Percentiles rank a stretch among this genome's conserved stretches.
Evolutionary conservation across 257 asterid genomes (phyloP).

Genomic region (Nicotiana benthamiana): DNA sequence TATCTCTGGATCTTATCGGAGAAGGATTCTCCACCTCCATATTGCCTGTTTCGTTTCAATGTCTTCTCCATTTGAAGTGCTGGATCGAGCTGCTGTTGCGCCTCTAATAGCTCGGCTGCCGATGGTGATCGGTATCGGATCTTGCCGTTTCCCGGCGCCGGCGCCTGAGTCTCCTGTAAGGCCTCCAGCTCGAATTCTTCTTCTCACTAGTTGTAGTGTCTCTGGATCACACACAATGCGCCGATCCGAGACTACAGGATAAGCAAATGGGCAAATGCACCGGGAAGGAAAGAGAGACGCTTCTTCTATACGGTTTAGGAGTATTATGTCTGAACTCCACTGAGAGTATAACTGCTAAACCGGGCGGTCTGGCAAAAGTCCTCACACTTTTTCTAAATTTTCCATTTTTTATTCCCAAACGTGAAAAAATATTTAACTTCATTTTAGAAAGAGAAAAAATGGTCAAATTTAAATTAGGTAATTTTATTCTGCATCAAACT

Average conservation of each 20-base stretch:
- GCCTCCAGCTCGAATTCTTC: constrained; percentile 40
- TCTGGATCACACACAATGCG: not conserved
- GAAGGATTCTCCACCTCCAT: constrained; percentile 25
- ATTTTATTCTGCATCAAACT: too few relatives aligned
- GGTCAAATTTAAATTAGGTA: too few relatives aligned
- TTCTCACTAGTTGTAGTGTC: not conserved
- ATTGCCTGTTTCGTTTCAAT: constrained; percentile 40
- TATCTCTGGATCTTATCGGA: constrained; percentile 64
- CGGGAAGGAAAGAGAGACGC: not conserved
- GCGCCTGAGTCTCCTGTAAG: constrained; percentile 47
- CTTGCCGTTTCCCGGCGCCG: constrained; percentile 77
- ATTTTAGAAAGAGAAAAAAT: too few relatives aligned
- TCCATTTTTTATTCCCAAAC: too few relatives aligned
- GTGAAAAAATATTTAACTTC: too few relatives aligned
- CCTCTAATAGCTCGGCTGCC: constrained; percentile 74
- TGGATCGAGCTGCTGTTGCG: constrained; percentile 20
- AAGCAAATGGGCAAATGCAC: not conserved
- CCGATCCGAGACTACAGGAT: not conserved
- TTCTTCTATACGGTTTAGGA: not conserved
- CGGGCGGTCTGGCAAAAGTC: not conserved
- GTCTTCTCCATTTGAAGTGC: constrained; percentile 52
- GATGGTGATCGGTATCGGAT: constrained; percentile 95
- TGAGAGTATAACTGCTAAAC: not conserved
- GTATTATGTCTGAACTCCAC: not conserved
- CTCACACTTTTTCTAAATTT: too few relatives aligned